A percentile compares a stretch with the other conserved stretches of the same genome.
phyloP scores from a whole-genome alignment of 2,329 filamentous ascomycete genomes.

The Zarea fungicola region DNA sequence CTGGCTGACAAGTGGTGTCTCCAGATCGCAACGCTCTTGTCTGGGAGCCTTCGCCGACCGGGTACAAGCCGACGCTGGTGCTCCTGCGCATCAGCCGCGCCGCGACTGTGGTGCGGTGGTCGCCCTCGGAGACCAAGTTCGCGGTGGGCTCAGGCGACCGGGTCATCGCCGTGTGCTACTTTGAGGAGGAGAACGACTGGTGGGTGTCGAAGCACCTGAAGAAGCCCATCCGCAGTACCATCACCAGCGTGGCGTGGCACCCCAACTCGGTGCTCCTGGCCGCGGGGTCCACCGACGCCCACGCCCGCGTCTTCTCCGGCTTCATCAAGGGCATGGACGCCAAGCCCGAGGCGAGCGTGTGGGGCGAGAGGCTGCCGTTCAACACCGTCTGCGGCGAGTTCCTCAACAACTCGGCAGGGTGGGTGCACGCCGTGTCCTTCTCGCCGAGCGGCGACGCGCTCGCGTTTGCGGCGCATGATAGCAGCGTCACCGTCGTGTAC shows the following conservation, averaged over 20 bases:
- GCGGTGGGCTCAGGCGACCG: constrained; percentile 94
- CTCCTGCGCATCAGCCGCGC: constrained; percentile 95
- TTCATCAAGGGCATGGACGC: constrained; percentile 95
- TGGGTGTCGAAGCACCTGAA: constrained; percentile 99
- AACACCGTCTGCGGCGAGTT: constrained; percentile 98
- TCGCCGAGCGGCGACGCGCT: constrained; percentile 90
- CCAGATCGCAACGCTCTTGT: constrained; percentile 94
- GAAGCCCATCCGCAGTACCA: constrained; percentile 96
- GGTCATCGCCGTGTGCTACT: constrained; percentile 95
- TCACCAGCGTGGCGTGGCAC: constrained; percentile 93
- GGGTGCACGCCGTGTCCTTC: constrained; percentile 91
- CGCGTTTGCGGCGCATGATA: constrained; percentile 92
- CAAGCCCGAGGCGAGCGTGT: constrained; percentile 78
- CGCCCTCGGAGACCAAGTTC: constrained; percentile 93
- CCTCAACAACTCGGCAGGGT: constrained; percentile 91
- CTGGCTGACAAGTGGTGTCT: not conserved
- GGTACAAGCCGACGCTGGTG: constrained; percentile 96
- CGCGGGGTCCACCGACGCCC: constrained; percentile 93
- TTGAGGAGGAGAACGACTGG: constrained; percentile 99
- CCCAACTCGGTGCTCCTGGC: constrained; percentile 94
- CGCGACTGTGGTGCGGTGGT: constrained; percentile 96
- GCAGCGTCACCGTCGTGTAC: constrained; percentile 94
- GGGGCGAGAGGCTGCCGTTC: constrained; percentile 94
- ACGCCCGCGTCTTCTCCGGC: constrained; percentile 88
- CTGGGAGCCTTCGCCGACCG: constrained; percentile 88